A percentile compares a stretch with the other conserved stretches of the same genome.
These are phyloP conservation scores for Talaromyces thailandensis DNA, from an alignment of 495 filamentous ascomycete genomes.

Conservation along the genomic window DNA sequence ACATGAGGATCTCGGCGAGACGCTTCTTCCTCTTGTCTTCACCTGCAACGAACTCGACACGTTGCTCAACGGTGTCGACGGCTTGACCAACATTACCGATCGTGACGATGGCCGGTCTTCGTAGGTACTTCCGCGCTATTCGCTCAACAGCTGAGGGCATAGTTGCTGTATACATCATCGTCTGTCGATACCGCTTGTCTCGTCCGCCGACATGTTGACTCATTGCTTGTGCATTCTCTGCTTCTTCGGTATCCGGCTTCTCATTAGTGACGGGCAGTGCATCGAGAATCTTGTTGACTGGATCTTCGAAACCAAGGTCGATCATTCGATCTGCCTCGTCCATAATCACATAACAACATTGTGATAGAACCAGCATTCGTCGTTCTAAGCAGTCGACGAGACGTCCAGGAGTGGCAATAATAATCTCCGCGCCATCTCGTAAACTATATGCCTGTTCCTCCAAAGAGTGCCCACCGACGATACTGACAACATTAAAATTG, in stretches of 20 bases:
- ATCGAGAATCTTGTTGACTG: conserved; percentile 95
- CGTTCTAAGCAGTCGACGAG: conserved; percentile 95
- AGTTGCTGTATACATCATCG: conserved; percentile 99
- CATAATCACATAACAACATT: conserved; percentile 98
- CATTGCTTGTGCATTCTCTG: conserved; percentile 82
- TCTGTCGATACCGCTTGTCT: conserved; percentile 79
- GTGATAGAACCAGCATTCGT: conserved; percentile 79
- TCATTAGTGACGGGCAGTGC: conserved; percentile 93
- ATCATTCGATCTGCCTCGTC: conserved; percentile 99
- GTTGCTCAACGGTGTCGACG: conserved; percentile 97
- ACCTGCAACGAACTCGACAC: conserved; percentile 82
- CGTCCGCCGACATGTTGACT: conserved; percentile 70
- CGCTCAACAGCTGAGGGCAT: conserved; percentile 93
- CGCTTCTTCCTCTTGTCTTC: conserved; percentile 98
- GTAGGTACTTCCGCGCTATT: conserved; percentile 92
- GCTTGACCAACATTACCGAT: conserved; percentile 94
- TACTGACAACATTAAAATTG: conserved; percentile 91
- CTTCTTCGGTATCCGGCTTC: conserved; percentile 92
- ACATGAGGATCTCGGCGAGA: conserved; percentile 79
- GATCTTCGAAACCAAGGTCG: conserved; percentile 95
- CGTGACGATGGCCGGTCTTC: conserved; percentile 86
- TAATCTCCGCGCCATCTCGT: conserved; percentile 94
- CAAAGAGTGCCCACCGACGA: conserved; percentile 91
- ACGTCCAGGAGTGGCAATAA: conserved; percentile 96
- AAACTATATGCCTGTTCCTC: conserved; percentile 92